Evolutionary conservation across 2,329 filamentous ascomycete genomes (phyloP).

Genomic region (Arthrobotrys entomopaga): DNA sequence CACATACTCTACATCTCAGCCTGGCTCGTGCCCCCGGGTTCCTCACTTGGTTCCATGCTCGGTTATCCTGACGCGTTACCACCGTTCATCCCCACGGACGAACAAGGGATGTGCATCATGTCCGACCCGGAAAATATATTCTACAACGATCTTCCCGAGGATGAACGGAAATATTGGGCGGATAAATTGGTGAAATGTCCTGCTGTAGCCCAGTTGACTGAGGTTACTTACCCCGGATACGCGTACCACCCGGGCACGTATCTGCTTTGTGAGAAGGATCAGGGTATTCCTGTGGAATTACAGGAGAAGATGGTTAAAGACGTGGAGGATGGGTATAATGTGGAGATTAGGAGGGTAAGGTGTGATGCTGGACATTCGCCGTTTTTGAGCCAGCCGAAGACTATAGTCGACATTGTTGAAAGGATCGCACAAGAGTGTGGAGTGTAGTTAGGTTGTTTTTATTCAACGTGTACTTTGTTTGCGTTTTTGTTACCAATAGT

Average conservation of each 20-base stretch:
- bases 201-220: background rate
- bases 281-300: background rate
- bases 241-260: background rate
- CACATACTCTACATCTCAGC: background rate
- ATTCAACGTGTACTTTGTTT: too few relatives aligned
- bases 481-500: too few relatives aligned
- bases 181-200: background rate
- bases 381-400: background rate
- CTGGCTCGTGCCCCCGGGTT: background rate
- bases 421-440: background rate
- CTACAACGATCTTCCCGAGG: background rate
- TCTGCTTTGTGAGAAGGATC: background rate
- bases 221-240: background rate
- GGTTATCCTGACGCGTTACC: background rate
- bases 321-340: background rate
- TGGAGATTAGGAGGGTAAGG: background rate
- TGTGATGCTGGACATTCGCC: background rate
- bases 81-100: background rate
- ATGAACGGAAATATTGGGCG: background rate
- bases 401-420: background rate
- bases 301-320: background rate
- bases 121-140: background rate
- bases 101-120: background rate
- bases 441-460: background rate
- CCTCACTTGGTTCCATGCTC: background rate